phyloP scores from a whole-genome alignment of 352 stramenopile genomes.

The Phytophthora kernoviae region DNA sequence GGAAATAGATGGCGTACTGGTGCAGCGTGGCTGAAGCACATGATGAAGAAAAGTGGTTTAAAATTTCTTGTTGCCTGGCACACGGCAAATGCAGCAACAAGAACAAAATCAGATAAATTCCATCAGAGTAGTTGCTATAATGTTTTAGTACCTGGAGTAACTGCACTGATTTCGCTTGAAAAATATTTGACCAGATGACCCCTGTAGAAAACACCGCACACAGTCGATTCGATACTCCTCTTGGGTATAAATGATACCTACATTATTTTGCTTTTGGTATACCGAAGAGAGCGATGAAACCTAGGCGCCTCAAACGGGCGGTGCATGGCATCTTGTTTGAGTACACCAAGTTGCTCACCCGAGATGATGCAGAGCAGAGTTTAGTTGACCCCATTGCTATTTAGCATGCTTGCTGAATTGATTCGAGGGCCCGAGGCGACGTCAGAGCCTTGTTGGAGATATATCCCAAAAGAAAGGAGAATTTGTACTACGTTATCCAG shows the following conservation, averaged over 20 bases:
- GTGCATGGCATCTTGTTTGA: neutral
- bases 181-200: conserved; percentile 14
- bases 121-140: too few relatives aligned
- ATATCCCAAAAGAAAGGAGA: too few relatives aligned
- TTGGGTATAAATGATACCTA: too few relatives aligned
- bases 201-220: neutral
- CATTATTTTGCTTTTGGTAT: too few relatives aligned
- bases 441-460: too few relatives aligned
- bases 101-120: neutral
- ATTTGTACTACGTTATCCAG: too few relatives aligned
- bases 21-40: conserved; percentile 41
- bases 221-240: too few relatives aligned
- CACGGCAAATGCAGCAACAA: neutral
- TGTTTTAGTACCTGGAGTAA: conserved; percentile 4
- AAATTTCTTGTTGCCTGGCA: conserved; percentile 1
- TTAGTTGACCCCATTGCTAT: too few relatives aligned
- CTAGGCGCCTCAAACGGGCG: neutral
- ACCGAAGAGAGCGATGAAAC: conserved; percentile 1
- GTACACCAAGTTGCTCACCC: too few relatives aligned
- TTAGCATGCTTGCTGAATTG: too few relatives aligned
- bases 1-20: conserved; percentile 13
- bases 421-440: too few relatives aligned
- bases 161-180: conserved; percentile 13
- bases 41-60: conserved; percentile 42
- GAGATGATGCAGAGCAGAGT: too few relatives aligned